Evolutionary conservation across 768 basidiomycete species (phyloP), one percentile per base, ranked within the genome.

Genomic region (Rhodotorula diobovata): DNA sequence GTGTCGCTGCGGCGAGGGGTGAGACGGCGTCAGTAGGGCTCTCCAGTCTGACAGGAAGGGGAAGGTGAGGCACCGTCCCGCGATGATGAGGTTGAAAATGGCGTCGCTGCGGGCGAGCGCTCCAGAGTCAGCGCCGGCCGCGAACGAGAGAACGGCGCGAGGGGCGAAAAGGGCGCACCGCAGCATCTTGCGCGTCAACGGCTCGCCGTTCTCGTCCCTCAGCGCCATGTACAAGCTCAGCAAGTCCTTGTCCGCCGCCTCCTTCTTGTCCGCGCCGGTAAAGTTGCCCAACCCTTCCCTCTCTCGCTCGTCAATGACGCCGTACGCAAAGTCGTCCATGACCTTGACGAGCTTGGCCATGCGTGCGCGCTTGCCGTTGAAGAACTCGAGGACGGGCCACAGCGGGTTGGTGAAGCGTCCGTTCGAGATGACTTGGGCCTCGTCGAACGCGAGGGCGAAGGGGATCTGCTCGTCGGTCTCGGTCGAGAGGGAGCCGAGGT

Each of bases 81-180:
- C 65, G 37, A 74, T 74, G 62, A 74, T 70, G 34, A 73, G 72
- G 58, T 73, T 73, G 45, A 73, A 56, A 14, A 74, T 56, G 12
- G 73, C 56, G 48, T 74, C 68, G 28, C 67, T 73, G 63, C 7
- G 41, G 5, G 20, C 23, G 34, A 25, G 34, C 2, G 14, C 4
- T 10, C 10, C 35, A 6, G 2, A 50, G 23, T 4, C 11, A 11
- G 25, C 11, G 48, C 23, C 5, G 8, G 48, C 1, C 23, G 11
- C 11, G 25, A 12, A 35, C 12, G 10, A n/a, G 12, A 14, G 11
- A 20, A 35, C 25, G 53, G 4, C 14, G 4, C 21, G 23, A 6
- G 14, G 23, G 30, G 43, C 7, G 11, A 23, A 20, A 20, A 28
- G 54, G 25, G 37, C 51, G 51, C 1, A 72, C 66, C 71, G 71